phyloP scores from a whole-genome alignment of 257 asterid species.

The Anisodus tanguticus region DNA sequence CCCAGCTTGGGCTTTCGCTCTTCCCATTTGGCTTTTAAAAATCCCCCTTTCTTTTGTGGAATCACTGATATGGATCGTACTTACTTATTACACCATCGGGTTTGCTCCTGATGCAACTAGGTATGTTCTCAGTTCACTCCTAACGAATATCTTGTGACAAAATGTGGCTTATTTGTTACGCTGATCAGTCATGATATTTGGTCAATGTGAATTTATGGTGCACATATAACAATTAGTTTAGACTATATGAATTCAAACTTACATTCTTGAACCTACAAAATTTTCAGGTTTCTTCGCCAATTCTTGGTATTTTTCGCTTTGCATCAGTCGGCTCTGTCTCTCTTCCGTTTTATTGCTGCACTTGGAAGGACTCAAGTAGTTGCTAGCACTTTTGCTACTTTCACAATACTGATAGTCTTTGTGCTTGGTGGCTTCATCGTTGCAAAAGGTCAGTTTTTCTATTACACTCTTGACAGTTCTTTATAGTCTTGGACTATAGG shows the following conservation, averaged over 20 bases:
- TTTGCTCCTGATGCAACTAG: conserved; percentile 85
- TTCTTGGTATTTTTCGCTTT: conserved; percentile 77
- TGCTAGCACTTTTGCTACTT: conserved; percentile 81
- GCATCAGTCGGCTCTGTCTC: conserved; percentile 95
- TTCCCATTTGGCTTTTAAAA: conserved; percentile 86
- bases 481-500: conserved; percentile 23
- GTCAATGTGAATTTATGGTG: background rate
- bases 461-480: background rate
- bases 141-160: background rate
- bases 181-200: background rate
- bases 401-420: conserved; percentile 80
- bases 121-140: conserved; percentile 45
- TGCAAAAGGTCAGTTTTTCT: conserved; percentile 65
- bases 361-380: conserved; percentile 86
- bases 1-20: conserved; percentile 97
- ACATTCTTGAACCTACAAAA: conserved; percentile 9
- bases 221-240: background rate
- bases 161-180: background rate
- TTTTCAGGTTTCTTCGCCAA: conserved; percentile 82
- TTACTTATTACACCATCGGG: conserved; percentile 93
- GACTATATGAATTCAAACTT: conserved; percentile 5
- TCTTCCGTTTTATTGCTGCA: conserved; percentile 78
- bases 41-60: conserved; percentile 87
- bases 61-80: conserved; percentile 80
- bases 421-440: conserved; percentile 92